A percentile compares a stretch with the other conserved stretches of the same genome.
Conservation (phyloP, 2,329 filamentous ascomycete species). For the Pseudocercospora cruenta region DNA sequence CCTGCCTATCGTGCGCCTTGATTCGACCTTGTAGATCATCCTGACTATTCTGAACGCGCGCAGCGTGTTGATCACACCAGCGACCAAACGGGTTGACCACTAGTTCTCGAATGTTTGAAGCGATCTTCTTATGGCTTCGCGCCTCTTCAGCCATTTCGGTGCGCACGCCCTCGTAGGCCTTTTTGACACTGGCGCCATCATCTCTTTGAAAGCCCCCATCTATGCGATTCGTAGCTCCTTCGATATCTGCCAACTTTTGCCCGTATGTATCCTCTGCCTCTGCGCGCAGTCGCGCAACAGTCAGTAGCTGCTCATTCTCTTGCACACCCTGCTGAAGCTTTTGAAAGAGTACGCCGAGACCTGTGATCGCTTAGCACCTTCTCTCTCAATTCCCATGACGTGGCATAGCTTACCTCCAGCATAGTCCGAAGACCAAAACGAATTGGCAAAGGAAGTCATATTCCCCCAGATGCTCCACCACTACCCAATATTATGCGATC, state of each 20-base stretch:
- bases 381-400: conserved; percentile 3
- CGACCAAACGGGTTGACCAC: conserved; percentile 92
- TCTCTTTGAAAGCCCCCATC: conserved; percentile 83
- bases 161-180: conserved; percentile 94
- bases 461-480: conserved; percentile 21
- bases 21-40: conserved; percentile 89
- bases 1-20: conserved; percentile 90
- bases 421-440: conserved; percentile 98
- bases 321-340: conserved; percentile 96
- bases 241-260: conserved; percentile 77
- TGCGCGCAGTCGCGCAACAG: conserved; percentile 88
- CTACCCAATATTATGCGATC: conserved; percentile 14
- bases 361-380: conserved; percentile 36
- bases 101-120: conserved; percentile 91
- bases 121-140: conserved; percentile 91
- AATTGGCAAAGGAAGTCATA: conserved; percentile 90
- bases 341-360: conserved; percentile 89
- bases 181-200: conserved; percentile 92
- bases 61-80: conserved; percentile 95
- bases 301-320: conserved; percentile 93
- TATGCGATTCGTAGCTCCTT: conserved; percentile 78
- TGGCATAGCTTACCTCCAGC: conserved; percentile 70
- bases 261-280: conserved; percentile 94
- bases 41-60: conserved; percentile 88
- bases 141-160: conserved; percentile 89